Percentiles rank a stretch among this genome's conserved stretches.
These are phyloP conservation scores for Penicillium manginii DNA, from an alignment of 495 filamentous ascomycete genomes.

Conservation along the genomic window DNA sequence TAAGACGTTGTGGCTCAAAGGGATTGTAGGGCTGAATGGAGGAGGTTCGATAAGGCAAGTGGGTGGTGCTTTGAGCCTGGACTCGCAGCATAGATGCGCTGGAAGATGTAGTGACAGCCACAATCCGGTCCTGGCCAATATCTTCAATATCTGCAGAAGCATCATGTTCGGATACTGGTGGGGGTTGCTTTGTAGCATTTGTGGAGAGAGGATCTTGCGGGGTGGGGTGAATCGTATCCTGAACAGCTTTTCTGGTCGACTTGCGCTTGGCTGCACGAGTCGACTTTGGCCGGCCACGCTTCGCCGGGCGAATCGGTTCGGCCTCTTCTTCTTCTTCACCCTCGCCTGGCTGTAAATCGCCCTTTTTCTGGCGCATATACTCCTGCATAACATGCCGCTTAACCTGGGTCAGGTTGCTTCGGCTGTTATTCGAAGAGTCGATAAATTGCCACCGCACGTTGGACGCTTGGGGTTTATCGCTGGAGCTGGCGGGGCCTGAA, in stretches of 20 bases:
- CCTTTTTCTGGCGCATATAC: conserved; percentile 48
- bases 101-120: background rate
- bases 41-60: conserved; percentile 10
- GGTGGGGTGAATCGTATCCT: background rate
- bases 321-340: conserved; percentile 26
- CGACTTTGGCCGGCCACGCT: conserved; percentile 29
- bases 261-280: conserved; percentile 14
- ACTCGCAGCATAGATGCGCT: background rate
- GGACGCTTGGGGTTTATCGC: conserved; percentile 8
- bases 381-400: conserved; percentile 54
- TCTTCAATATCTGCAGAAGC: conserved; percentile 10
- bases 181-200: conserved; percentile 5
- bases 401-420: conserved; percentile 46
- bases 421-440: conserved; percentile 43
- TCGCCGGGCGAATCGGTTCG: background rate
- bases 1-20: background rate
- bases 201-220: background rate
- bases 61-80: background rate
- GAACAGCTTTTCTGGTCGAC: conserved; percentile 5
- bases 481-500: background rate
- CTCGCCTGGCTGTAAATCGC: conserved; percentile 26
- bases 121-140: background rate
- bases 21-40: conserved; percentile 3
- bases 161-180: conserved; percentile 4
- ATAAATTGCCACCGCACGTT: conserved; percentile 48